Base-by-base conservation (phyloP, 805 yeast genomes). In the Candida tallmaniae region DNA sequence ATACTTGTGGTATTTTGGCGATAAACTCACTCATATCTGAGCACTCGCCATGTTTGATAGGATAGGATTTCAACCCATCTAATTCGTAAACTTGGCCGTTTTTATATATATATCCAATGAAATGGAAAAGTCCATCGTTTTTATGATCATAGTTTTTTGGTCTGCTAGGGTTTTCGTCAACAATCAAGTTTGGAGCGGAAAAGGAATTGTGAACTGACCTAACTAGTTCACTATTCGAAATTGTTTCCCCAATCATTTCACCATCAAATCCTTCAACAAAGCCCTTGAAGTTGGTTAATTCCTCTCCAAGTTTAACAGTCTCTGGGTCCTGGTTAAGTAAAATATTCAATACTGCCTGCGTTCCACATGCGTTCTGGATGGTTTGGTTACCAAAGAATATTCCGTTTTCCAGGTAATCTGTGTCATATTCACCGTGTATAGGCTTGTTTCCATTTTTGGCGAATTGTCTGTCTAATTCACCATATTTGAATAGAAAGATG, bases 361-460 rank as follows among this genome's bases (percentile, higher is more conserved):
- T 80, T n/a, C 81, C 86, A 54, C 86, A 80, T 3, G 86, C 84
- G 47, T 80, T 78, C 45, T 75, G 77, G 35, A 78, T 75, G 18
- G 73, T 73, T 49, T 80, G 86, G 30, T 66, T 66, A 5, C 84
- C 83, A 50, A 80, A 80, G 50, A 75, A 78, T 2, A 80, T 62
- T 7, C 54, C 61, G 12, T 58, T 48, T 0, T 51, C 49, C 8
- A 52, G 54, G 39, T 54, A 60, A 5, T 54, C 48, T 2, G 23
- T 32, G 36, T 69, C 74, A 41, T 65, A 73, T 4, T 43, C 49
- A 4, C 81, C 81, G 35, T 60, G 65, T 10, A 65, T 37, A 2
- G 78, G 77, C 24, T 39, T 43, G 39, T 58, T 56, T 3, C 49
- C 50, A 6, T 53, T 31, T 5, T 46, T 23, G 17, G 64, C 60